These are phyloP conservation scores for Albugo candida DNA, from an alignment of 352 stramenopile genomes.

Conservation along the genomic window DNA sequence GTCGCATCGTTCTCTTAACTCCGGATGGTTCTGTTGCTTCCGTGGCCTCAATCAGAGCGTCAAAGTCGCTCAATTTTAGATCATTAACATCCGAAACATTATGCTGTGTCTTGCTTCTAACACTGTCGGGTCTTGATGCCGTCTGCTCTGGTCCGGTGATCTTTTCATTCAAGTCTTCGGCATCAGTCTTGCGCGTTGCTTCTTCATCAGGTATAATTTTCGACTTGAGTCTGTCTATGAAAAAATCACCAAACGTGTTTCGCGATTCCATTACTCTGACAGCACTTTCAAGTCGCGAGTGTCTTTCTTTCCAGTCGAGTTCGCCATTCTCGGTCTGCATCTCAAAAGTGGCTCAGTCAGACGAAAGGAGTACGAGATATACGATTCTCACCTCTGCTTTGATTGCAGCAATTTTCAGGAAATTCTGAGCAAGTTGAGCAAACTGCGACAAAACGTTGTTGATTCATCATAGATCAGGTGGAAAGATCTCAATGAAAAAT, in stretches of 20 bases:
- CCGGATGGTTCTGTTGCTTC: slow-evolving; percentile 10
- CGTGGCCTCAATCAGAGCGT: slow-evolving; percentile 23
- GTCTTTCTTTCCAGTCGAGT: background rate
- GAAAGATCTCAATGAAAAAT: background rate
- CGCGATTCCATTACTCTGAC: no score
- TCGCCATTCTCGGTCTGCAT: background rate
- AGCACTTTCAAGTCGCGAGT: background rate
- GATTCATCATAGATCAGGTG: background rate
- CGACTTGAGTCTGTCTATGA: no score
- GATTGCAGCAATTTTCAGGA: slow-evolving; percentile 9
- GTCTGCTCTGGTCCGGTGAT: background rate
- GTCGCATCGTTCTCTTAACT: slow-evolving; percentile 33
- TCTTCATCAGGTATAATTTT: background rate
- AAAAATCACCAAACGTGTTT: no score
- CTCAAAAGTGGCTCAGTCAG: background rate
- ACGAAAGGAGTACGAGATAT: slow-evolving; percentile 1
- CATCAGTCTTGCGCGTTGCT: background rate
- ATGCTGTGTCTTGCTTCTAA: background rate
- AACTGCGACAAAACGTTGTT: slow-evolving; percentile 11
- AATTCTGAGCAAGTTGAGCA: slow-evolving; percentile 17
- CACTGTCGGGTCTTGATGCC: background rate
- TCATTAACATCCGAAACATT: background rate
- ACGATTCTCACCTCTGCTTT: slow-evolving; percentile 3
- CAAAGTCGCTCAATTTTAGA: slow-evolving; percentile 18
- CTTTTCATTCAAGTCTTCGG: background rate